Percentiles rank a stretch among this genome's conserved stretches.
These are phyloP conservation scores for Botryobasidium botryosum DNA, from an alignment of 768 basidiomycete species.

Conservation along the genomic window DNA sequence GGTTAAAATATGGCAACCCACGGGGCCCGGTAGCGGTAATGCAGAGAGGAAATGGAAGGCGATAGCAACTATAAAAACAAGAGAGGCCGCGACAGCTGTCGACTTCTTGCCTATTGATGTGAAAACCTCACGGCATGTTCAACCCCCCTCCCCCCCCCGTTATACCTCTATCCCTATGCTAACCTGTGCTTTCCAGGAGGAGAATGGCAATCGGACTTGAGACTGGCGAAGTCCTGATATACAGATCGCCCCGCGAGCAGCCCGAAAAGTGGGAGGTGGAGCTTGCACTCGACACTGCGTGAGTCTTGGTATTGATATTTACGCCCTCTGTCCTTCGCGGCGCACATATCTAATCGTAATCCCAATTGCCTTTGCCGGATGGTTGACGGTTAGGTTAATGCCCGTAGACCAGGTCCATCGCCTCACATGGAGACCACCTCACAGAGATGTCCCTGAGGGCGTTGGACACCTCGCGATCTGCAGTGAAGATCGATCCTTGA, in stretches of 20 bases:
- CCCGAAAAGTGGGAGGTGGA: slow-evolving; percentile 31
- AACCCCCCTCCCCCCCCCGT: too few relatives aligned
- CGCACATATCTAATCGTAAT: background rate
- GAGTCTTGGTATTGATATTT: slow-evolving; percentile 15
- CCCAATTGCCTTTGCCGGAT: slow-evolving; percentile 23
- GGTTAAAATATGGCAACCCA: slow-evolving; percentile 69
- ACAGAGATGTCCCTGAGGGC: background rate
- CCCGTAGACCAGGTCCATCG: slow-evolving; percentile 69
- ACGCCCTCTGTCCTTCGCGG: background rate
- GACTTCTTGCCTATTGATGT: slow-evolving; percentile 33
- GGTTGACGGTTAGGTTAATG: too few relatives aligned
- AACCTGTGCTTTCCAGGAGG: too few relatives aligned
- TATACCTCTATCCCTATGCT: too few relatives aligned
- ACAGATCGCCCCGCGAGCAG: slow-evolving; percentile 23
- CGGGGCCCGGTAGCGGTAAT: slow-evolving; percentile 18
- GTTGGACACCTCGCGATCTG: slow-evolving; percentile 57
- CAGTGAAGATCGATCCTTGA: slow-evolving; percentile 85
- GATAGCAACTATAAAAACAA: slow-evolving; percentile 43
- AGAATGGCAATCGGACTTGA: slow-evolving; percentile 73
- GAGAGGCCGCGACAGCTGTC: slow-evolving; percentile 72
- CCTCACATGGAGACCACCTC: slow-evolving; percentile 55
- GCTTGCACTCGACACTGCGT: slow-evolving; percentile 36
- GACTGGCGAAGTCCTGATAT: slow-evolving; percentile 55
- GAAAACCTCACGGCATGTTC: too few relatives aligned
- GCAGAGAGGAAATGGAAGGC: slow-evolving; percentile 39